Base-by-base conservation (phyloP, 257 asterid genomes). In the Solanum peruvianum region DNA sequence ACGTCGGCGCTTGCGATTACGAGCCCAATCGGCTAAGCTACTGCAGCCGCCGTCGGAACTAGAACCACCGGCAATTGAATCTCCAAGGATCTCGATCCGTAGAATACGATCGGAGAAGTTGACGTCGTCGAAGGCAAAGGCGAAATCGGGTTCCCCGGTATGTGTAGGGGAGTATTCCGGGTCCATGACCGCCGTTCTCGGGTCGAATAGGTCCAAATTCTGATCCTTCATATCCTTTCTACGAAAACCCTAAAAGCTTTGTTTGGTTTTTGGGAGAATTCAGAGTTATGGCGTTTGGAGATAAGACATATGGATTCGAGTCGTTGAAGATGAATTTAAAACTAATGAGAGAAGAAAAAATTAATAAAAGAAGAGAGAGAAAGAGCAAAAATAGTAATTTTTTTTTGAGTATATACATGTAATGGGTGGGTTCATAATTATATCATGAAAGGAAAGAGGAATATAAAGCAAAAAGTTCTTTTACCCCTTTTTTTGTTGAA, bases 41-140 rank as follows among this genome's bases (percentile, higher is more conserved):
- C 52, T 33, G 31, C 83, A 71, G 15, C 84, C 56, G 7, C 87
- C 27, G 7, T 15, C 9, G 8, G 83, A 70, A 35, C 71, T 64
- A 69, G 23, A 47, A 39, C 11, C n/a, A 39, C 45, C 69, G 44
- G 35, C 88, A 21, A 44, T 13, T 42, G 80, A 62, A 10, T 86
- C 88, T 14, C 78, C 69, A 14, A 86, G 12, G 86, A 78, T 86
- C 88, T 86, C 81, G 56, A 62, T 86, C 81, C 86, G 56, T 10
- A 78, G 41, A 9, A 86, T 37, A 15, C 78, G 77, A 47, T 87
- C 86, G 14, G 77, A 87, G 47, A 87, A 87, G 47, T 87, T 77
- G 86, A 58, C 67, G 16, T 87, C 86, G 47, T 87, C 67, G 35
- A 80, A 87, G 52, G 86, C 88, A 35, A 86, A 86, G n/a, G 56